Base-by-base conservation (phyloP, 208 protist genomes). In the Histomonas meleagridis region DNA sequence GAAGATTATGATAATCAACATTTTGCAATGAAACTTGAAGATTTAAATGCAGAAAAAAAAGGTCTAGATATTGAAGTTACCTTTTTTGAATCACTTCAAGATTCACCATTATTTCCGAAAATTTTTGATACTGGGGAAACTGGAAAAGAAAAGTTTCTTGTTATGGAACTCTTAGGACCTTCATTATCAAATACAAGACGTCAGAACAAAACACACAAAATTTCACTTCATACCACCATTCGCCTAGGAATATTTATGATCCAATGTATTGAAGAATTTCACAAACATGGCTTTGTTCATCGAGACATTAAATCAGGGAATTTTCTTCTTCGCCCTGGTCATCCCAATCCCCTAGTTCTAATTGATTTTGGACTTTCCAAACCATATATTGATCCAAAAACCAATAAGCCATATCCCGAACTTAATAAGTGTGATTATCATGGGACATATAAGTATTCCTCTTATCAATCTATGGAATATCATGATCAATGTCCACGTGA, bases 1-100 rank as follows among this genome's bases (percentile, higher is more conserved):
- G 40, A 26, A 5, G 32, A 72, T 43, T 4, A 18, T 12, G 18
- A 32, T 18, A 86, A 21, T 10, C 5, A 23, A 51, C 46, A 49
- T 46, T 79, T 48, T 43, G 70, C 70, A 79, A 79, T 79, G 70
- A 79, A 79, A 79, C 28, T 18, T 3, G 70, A 79, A 79, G n/a
- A 28, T n/a, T 32, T 49, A 28, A 51, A 4, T 32, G 65, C n/a
- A 72, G 65, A 35, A 43, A 72, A 72, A 0, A 72, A 72, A 72
- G 70, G 70, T 32, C 28, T 79, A 14, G 70, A 9, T 46, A 9
- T 18, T 26, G 70, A 79, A 79, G 40, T 35, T 18, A n/a, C 40
- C 46, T 49, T 79, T 48, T 40, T 79, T 49, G 28, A 23, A 10
- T 46, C n/a, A 23, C 21, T 79, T 23, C 70, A 79, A 51, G 70